Base-by-base conservation (phyloP, 2,329 filamentous ascomycete species). In the Aspergillus quadrilineatus region DNA sequence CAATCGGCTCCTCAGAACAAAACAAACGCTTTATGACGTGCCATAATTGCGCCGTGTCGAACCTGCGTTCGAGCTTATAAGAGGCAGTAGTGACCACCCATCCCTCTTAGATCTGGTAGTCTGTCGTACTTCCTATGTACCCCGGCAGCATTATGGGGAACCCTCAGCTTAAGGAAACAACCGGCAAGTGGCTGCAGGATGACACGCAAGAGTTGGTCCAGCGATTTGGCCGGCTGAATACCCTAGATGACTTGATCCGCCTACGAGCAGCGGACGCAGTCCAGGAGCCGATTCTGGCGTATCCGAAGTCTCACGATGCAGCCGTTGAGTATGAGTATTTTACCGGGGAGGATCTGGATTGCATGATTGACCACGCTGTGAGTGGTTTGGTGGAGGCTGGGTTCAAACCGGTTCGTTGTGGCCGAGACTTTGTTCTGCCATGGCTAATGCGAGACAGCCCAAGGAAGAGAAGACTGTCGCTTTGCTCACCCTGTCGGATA, bases 161-260 rank as follows among this genome's bases (percentile, higher is more conserved):
- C 22, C 60, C 56, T 39, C 60, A 59, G 41, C 59, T 58, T 49
- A 41, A 58, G 17, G 45, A 47, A 28, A 17, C 51, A 12, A 42
- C 55, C 4, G 46, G 49, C 12, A 9, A 58, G 34, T 36, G 14
- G 14, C 45, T 42, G 14, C 46, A 54, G 7, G 34, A 28, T 1
- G 29, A 30, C n/a, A 22, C 56, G 8, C 59, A 58, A 14, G 17
- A 59, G 37, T 54, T 72, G 26, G 52, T 73, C 8, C 56, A 63
- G 15, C 60, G 68, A 30, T 78, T 71, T 55, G 76, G 76, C 22
- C 72, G 69, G 44, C 70, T 75, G 42, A 70, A 73, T 65, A 67
- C 75, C 15, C 66, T 78, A 6, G 75, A 79, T 53, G 76, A 78
- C 47, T 63, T 78, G 47, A 71, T 78, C 53, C 73, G 75, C 2